Conservation (phyloP, 306 rosid genomes). For the Trifolium repens region DNA sequence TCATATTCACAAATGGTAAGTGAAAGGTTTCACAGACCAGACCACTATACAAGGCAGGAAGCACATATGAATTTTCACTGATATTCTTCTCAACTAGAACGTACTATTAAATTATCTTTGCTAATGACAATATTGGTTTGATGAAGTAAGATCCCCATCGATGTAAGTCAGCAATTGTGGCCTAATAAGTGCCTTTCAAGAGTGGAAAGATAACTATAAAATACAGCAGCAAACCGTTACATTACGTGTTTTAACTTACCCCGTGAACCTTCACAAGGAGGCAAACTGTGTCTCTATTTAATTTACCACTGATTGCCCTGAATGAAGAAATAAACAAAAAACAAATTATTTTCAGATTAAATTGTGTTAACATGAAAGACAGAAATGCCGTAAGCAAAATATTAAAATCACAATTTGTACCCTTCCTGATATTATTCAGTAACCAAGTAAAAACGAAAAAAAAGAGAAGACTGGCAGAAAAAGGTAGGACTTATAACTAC, state of each 20-base stretch:
- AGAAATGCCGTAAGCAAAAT: conserved; percentile 22
- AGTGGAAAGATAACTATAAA: conserved; percentile 26
- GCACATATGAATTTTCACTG: conserved; percentile 11
- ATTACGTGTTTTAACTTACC: conserved; percentile 57
- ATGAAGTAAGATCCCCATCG: conserved; percentile 16
- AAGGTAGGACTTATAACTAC: conserved; percentile 6
- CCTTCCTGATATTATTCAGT: neutral
- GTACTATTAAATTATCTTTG: conserved; percentile 19
- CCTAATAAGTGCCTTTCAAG: conserved; percentile 33
- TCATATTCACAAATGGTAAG: conserved; percentile 22
- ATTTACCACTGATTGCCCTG: conserved; percentile 82
- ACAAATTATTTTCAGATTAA: conserved; percentile 13
- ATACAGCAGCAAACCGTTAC: conserved; percentile 11
- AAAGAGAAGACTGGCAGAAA: neutral
- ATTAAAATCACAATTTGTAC: conserved; percentile 23
- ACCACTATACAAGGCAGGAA: conserved; percentile 32
- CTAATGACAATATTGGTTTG: conserved; percentile 19
- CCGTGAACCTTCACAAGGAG: conserved; percentile 79
- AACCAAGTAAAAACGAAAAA: neutral
- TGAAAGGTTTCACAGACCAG: conserved; percentile 23
- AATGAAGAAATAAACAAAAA: conserved; percentile 36
- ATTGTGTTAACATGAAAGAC: conserved; percentile 25
- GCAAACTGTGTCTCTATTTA: conserved; percentile 74
- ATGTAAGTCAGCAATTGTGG: conserved; percentile 15
- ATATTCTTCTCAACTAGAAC: conserved; percentile 33